Base-by-base conservation (phyloP, 176 grass and related monocot genomes). In the Oryza punctata region DNA sequence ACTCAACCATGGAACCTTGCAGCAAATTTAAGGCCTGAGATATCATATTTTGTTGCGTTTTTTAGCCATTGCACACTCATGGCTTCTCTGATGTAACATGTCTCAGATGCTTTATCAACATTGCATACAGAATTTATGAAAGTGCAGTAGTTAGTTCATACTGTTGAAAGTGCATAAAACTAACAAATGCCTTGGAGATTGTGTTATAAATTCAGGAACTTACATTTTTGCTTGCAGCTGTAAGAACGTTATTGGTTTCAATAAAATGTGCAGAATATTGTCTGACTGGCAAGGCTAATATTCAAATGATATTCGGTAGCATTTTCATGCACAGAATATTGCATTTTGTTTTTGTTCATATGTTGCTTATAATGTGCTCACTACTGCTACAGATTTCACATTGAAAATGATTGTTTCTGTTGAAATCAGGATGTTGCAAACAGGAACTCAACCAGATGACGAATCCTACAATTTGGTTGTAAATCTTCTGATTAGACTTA, bases 361-460 rank as follows among this genome's bases (percentile, higher is more conserved):
- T 73, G 67, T 38, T 73, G 40, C 40, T 1, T 41, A 41, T 41
- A 41, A 2, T 81, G 38, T 30, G 10, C 45, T 61, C 21, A 24
- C 21, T 61, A 72, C 18, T 70, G 21, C 28, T 79, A 71, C 65
- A 76, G 10, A 72, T 69, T 76, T 87, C 37, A 81, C 81, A 71
- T 71, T 78, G 49, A 77, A 85, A 94, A 89, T 91, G 30, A 73
- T 87, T 80, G 30, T 89, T 76, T 92, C 87, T 89, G 75, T 94
- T 94, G 83, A 84, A 88, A 86, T 86, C 93, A 99, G 93, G 87
- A 99, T 99, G 97, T 84, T 99, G 89, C 89, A 90, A 88, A 93
- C 90, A 81, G 88, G 93, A 72, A 91, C 65, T 46, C 49, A 75
- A 70, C 93, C 97, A 89, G 89, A 99, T 60, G 97, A 99, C 74